phyloP scores from a whole-genome alignment of 768 basidiomycete species.

The Tricholoma hemisulphureum region DNA sequence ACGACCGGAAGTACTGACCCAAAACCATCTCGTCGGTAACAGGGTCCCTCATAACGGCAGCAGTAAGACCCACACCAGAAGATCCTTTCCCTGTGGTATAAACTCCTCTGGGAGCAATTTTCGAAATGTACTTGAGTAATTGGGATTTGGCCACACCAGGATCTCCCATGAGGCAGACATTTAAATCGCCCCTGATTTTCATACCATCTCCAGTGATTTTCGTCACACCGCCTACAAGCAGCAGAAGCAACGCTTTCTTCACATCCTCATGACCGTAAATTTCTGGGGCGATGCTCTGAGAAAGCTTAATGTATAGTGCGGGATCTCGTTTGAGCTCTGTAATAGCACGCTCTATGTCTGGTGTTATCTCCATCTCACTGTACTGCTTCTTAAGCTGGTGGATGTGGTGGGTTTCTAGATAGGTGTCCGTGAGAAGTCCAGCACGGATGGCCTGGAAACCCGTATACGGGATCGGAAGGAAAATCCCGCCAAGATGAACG shows the following conservation, averaged over 20 bases:
- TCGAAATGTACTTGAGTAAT: constrained; percentile 95
- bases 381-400: constrained; percentile 98
- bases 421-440: constrained; percentile 95
- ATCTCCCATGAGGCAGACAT: constrained; percentile 98
- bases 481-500: constrained; percentile 93
- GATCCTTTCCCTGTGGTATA: constrained; percentile 99
- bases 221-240: constrained; percentile 94
- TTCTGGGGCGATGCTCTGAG: constrained; percentile 95
- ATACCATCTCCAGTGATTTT: constrained; percentile 96
- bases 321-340: constrained; percentile 69
- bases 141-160: constrained; percentile 99
- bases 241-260: constrained; percentile 89
- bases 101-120: constrained; percentile 95
- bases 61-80: constrained; percentile 97
- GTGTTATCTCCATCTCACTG: constrained; percentile 88
- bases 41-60: constrained; percentile 98
- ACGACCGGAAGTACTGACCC: constrained; percentile 50
- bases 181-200: constrained; percentile 98
- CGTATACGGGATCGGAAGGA: constrained; percentile 96
- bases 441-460: constrained; percentile 97
- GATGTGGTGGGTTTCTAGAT: constrained; percentile 87
- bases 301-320: constrained; percentile 81
- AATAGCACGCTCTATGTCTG: constrained; percentile 73
- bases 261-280: constrained; percentile 98
- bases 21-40: constrained; percentile 99